Percentiles rank a stretch among this genome's conserved stretches.
Evolutionary conservation across 805 yeast species (phyloP).

Genomic region (Priceomyces melissophilus): DNA sequence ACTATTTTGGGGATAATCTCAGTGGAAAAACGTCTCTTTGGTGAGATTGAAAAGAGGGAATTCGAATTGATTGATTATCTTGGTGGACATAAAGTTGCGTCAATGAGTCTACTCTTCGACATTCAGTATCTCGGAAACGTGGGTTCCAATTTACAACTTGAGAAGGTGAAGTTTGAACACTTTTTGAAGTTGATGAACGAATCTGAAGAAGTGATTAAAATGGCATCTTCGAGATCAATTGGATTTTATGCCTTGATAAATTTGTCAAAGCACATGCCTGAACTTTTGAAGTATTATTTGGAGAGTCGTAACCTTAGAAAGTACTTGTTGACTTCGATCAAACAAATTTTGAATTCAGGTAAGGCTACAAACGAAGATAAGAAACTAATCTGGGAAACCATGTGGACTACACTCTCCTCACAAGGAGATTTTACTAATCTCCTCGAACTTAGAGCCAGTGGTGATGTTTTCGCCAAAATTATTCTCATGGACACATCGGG

Average conservation of each 20-base stretch:
- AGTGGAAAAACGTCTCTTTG: slow-evolving; percentile 14
- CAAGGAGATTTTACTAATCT: slow-evolving; percentile 5
- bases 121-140: slow-evolving; percentile 49
- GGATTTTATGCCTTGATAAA: slow-evolving; percentile 47
- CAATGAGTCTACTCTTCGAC: slow-evolving; percentile 24
- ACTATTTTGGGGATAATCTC: slow-evolving; percentile 29
- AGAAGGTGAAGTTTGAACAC: slow-evolving; percentile 30
- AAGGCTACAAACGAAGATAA: slow-evolving; percentile 8
- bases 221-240: slow-evolving; percentile 50
- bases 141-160: slow-evolving; percentile 28
- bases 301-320: slow-evolving; percentile 8
- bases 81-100: slow-evolving; percentile 29
- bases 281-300: slow-evolving; percentile 25
- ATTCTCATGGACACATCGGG: slow-evolving; percentile 8
- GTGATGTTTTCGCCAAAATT: slow-evolving; percentile 33
- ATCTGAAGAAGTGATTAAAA: slow-evolving; percentile 33
- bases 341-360: slow-evolving; percentile 16
- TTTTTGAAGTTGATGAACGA: slow-evolving; percentile 30
- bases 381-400: slow-evolving; percentile 22
- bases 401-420: slow-evolving; percentile 15
- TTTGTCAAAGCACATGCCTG: slow-evolving; percentile 33
- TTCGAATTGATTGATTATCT: slow-evolving; percentile 27
- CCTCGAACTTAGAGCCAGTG: slow-evolving; percentile 27
- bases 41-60: slow-evolving; percentile 24
- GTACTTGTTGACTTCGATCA: slow-evolving; percentile 18